A percentile compares a stretch with the other conserved stretches of the same genome.
phyloP scores from a whole-genome alignment of 345 rosid genomes.

The Stellera chamaejasme region DNA sequence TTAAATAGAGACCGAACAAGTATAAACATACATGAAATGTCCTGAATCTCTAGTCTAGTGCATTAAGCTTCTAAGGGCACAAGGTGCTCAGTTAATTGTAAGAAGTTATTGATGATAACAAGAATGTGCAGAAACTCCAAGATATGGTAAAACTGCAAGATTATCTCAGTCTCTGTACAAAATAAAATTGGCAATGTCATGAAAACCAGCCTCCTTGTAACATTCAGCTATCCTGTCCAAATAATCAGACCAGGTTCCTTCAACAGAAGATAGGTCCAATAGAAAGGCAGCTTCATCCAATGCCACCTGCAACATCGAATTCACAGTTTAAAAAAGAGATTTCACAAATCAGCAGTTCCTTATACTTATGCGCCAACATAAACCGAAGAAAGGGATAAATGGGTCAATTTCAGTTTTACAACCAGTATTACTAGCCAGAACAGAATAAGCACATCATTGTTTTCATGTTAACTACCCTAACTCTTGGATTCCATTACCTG shows the following conservation, averaged over 20 bases:
- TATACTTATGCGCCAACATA: background rate
- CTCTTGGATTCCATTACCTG: constrained; percentile 37
- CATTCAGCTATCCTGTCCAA: constrained; percentile 54
- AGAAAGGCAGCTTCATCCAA: constrained; percentile 83
- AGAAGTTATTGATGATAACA: too few species aligned
- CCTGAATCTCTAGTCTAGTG: too few species aligned
- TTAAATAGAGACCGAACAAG: too few species aligned
- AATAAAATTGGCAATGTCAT: constrained; percentile 53
- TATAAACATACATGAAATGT: too few species aligned
- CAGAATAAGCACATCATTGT: too few species aligned
- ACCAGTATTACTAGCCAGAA: too few species aligned
- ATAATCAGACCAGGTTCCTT: constrained; percentile 68
- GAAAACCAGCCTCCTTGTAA: constrained; percentile 60
- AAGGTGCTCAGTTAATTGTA: too few species aligned
- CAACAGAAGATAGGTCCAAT: constrained; percentile 80
- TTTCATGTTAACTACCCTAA: background rate
- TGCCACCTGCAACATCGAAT: constrained; percentile 28
- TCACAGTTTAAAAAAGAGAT: constrained; percentile 1
- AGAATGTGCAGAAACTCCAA: too few species aligned
- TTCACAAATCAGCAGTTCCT: background rate
- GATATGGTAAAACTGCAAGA: background rate
- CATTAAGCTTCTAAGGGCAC: too few species aligned
- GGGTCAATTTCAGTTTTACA: too few species aligned
- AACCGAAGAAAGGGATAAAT: too few species aligned
- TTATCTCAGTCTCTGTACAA: constrained; percentile 37